Evolutionary conservation across 495 filamentous ascomycete genomes (phyloP).

Genomic region (Rhizodiscina lignyota): DNA sequence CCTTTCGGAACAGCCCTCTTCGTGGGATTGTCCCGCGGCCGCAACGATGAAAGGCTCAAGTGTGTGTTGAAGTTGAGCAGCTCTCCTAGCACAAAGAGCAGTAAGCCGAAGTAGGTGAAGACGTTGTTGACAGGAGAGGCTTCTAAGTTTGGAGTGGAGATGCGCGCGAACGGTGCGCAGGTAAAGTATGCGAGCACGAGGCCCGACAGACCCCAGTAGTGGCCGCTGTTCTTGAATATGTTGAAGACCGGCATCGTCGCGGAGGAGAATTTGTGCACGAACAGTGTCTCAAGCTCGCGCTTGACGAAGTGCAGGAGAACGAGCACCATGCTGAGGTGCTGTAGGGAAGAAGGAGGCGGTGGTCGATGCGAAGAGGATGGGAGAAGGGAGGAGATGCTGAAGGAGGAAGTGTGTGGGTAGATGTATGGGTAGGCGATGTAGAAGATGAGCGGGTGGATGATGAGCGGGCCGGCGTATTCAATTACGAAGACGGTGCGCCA

Average conservation of each 20-base stretch:
- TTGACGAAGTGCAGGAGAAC: slow-evolving; percentile 79
- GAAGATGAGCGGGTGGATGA: slow-evolving; percentile 67
- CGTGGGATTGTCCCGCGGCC: slow-evolving; percentile 53
- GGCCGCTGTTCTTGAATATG: slow-evolving; percentile 79
- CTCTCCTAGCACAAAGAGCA: slow-evolving; percentile 60
- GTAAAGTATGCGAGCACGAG: slow-evolving; percentile 70
- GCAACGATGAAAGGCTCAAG: slow-evolving; percentile 53
- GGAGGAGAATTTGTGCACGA: slow-evolving; percentile 86
- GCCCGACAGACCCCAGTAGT: slow-evolving; percentile 80
- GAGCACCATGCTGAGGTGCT: slow-evolving; percentile 53
- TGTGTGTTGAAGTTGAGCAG: slow-evolving; percentile 66
- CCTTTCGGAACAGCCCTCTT: slow-evolving; percentile 77
- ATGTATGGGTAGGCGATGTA: slow-evolving; percentile 67
- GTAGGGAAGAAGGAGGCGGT: slow-evolving; percentile 40
- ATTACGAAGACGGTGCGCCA: slow-evolving; percentile 92
- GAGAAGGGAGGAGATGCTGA: slow-evolving; percentile 33
- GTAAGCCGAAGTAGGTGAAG: slow-evolving; percentile 44
- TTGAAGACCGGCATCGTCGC: slow-evolving; percentile 81
- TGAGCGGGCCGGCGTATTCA: slow-evolving; percentile 87
- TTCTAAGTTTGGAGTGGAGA: slow-evolving; percentile 6
- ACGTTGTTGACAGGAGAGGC: slow-evolving; percentile 16
- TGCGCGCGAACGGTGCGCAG: slow-evolving; percentile 2
- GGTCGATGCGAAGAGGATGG: slow-evolving; percentile 35
- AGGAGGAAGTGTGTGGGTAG: slow-evolving; percentile 84
- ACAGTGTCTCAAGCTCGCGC: slow-evolving; percentile 86